Evolutionary conservation across 148 eudicot species (phyloP).

Genomic region (Linanthus parryae): DNA sequence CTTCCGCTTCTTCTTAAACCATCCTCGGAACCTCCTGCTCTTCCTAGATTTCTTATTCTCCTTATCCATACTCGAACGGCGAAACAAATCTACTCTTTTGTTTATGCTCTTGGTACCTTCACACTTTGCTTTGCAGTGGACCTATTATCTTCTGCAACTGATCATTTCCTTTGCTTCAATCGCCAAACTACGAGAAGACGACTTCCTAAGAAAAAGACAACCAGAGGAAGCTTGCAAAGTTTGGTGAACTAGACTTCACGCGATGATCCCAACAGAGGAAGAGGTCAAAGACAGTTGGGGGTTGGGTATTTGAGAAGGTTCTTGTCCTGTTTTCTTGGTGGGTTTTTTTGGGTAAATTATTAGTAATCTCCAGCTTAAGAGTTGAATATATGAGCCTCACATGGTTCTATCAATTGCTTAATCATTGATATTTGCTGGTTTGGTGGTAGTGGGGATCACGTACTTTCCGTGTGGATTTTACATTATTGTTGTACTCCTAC

Average conservation of each 20-base stretch:
- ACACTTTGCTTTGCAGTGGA: not conserved
- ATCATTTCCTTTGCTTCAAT: slow-evolving; percentile 18
- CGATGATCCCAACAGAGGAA: slow-evolving; percentile 17
- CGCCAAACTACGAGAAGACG: slow-evolving; percentile 16
- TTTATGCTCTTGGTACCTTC: slow-evolving; percentile 3
- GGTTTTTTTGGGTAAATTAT: not conserved
- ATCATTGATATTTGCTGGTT: slow-evolving; percentile 5
- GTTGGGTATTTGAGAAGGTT: slow-evolving; percentile 3
- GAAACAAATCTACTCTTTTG: not conserved
- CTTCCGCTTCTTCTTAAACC: slow-evolving; percentile 51
- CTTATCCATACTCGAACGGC: slow-evolving; percentile 27
- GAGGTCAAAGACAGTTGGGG: slow-evolving; percentile 24
- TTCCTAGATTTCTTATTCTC: slow-evolving; percentile 26
- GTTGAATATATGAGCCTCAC: slow-evolving; percentile 3
- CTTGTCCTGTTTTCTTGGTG: not conserved
- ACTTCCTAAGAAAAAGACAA: slow-evolving; percentile 12
- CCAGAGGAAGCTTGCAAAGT: slow-evolving; percentile 8
- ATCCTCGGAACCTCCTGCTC: slow-evolving; percentile 29
- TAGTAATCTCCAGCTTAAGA: not conserved
- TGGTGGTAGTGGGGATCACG: slow-evolving; percentile 14
- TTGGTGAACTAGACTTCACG: slow-evolving; percentile 2
- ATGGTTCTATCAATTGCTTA: slow-evolving; percentile 5
- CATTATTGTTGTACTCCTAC: not conserved
- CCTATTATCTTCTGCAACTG: slow-evolving; percentile 1
- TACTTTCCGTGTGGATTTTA: not conserved